Conservation (phyloP, 805 yeast genomes). For the Starmerella stellata region DNA sequence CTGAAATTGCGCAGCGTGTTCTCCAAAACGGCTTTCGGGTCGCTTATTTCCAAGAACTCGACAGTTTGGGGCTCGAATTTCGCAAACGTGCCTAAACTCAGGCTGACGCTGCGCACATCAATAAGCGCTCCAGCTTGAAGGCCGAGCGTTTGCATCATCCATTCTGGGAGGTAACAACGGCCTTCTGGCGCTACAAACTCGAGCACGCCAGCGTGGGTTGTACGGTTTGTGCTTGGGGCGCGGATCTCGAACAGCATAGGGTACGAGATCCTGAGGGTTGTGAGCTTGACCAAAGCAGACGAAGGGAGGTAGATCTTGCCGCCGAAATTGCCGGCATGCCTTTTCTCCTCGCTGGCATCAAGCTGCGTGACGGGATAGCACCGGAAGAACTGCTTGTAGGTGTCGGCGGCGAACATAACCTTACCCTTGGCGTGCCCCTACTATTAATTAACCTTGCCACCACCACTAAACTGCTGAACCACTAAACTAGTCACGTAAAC, state of each 20-base stretch:
- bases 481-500: too few relatives aligned
- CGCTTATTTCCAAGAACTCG: conserved; percentile 80
- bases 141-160: conserved; percentile 77
- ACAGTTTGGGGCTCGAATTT: conserved; percentile 90
- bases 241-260: conserved; percentile 83
- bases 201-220: conserved; percentile 81
- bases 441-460: too few relatives aligned
- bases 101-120: conserved; percentile 49
- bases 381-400: conserved; percentile 74
- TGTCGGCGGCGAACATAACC: conserved; percentile 16
- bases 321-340: conserved; percentile 65
- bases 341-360: conserved; percentile 42
- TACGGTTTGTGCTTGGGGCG: conserved; percentile 36
- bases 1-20: conserved; percentile 80
- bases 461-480: too few relatives aligned
- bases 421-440: too few relatives aligned
- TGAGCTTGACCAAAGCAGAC: conserved; percentile 66
- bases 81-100: conserved; percentile 74
- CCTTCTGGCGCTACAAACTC: conserved; percentile 98
- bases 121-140: conserved; percentile 67
- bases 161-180: conserved; percentile 77
- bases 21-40: conserved; percentile 92
- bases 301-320: conserved; percentile 94
- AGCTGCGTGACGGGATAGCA: conserved; percentile 84
- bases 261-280: conserved; percentile 79